Evolutionary conservation across 2,329 filamentous ascomycete species (phyloP), one percentile per base, ranked within the genome.

Genomic region (Bipolaris bicolor): DNA sequence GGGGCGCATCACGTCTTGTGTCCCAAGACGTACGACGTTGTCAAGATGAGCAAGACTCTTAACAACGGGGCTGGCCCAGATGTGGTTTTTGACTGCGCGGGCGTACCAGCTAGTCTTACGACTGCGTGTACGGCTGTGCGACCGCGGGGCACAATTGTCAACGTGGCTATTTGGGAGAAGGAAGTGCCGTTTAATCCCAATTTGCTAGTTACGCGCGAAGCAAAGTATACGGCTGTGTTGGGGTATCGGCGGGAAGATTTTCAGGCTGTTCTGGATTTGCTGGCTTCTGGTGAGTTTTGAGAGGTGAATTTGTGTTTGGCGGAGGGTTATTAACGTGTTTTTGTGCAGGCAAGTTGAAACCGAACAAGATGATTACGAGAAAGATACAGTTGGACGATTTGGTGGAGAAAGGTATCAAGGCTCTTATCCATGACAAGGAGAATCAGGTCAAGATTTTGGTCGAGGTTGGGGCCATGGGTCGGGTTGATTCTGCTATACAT

Each of bases 161-260:
- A 89, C 58, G 81, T 89, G n/a, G 85, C 86, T 0, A 84, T 89
- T 3, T 88, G 85, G 84, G 85, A 87, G 65, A 84, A 80, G 51
- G 76, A 77, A 6, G 78, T 86, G 3, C 77, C 79, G 0, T 81
- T 88, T 49, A 76, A 83, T 31, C 80, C 83, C 1, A 86, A 85
- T 61, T 79, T 81, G 63, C 63, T 86, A 29, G 79, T 85, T 5
- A 81, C 82, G 50, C 78, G 78, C 6, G 84, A 87, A 68, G 81
- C 83, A 31, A 80, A 75, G 34, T 84, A 84, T 64, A 76, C 80
- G 7, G 81, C 81, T 22, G 78, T 80, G 3, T 66, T 83, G 11
- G 77, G 82, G 9, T 84, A 84, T 67, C 79, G 80, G 71, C 76
- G 78, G 65, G 73, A 75, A 6, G 85, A 88, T 58, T 87, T 88